Base-by-base conservation (phyloP, 2,329 filamentous ascomycete species). In the Colletotrichum sp. region DNA sequence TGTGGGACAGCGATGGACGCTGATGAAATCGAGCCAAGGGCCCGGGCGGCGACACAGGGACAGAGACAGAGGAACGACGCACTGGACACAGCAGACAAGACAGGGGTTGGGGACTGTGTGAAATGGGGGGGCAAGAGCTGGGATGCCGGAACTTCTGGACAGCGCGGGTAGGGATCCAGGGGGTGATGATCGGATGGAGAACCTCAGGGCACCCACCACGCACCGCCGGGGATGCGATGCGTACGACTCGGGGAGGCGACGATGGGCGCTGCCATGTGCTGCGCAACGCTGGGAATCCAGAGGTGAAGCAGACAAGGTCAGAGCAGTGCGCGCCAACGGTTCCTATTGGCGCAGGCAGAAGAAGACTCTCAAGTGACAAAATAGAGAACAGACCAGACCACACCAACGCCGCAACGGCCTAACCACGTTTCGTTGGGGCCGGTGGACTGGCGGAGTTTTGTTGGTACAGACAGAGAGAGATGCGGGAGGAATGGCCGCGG, bases 1-100 rank as follows among this genome's bases (percentile, higher is more conserved):
- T 65, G 70, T 76, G 73, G 70, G 73, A 76, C 73, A 69, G 57
- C 59, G 70, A 30, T 72, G 64, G 70, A 69, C 59, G 64, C 70
- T 76, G 69, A 22, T 65, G 70, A 73, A 76, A 73, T 76, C 39
- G 70, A 76, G 69, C 73, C 73, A 64, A 69, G 70, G 73, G 70
- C 36, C 70, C 64, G 70, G 73, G 69, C 57, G 49, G 67, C 32
- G 68, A 71, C n/a, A 52, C 11, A 52, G 61, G 27, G 30, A 65
- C 62, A 36, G 49, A 29, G 67, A 64, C 27, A 32, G 57, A 30
- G 59, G 16, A 30, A 69, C 55, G 57, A 59, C 55, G 55, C 59
- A 59, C 27, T 30, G 29, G 59, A 62, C 62, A 34, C 1, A 64
- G 32, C 22, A 13, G 32, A 30, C 16, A 19, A 11, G 32, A 64